Evolutionary conservation across 2,329 filamentous ascomycete species (phyloP), one percentile per base, ranked within the genome.

Genomic region (Calonectria honghensis): DNA sequence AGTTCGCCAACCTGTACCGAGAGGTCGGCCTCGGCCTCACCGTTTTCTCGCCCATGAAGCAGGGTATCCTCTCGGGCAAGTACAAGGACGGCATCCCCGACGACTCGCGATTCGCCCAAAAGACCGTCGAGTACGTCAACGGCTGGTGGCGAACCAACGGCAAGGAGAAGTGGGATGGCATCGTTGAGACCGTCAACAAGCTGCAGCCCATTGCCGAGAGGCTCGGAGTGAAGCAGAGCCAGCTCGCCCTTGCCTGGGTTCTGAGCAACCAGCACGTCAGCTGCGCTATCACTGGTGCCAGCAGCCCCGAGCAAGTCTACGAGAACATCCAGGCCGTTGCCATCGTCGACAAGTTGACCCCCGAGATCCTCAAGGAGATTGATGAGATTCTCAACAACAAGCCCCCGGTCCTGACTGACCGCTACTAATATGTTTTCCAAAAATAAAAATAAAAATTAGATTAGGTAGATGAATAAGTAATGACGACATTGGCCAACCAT

Each of bases 21-120:
- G 88, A 92, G 74, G 85, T 89, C 70, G 90, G 91, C 9, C 86
- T 92, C 1, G 92, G 92, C 4, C 85, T 93, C 50, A 94, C 92
- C 16, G 89, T 90, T 73, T 94, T 90, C 84, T 91, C 89, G 3
- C 93, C 92, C 2, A 84, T 94, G 80, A 82, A 82, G 57, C 81
- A 84, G 66, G 92, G 92, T 27, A 87, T 94, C 74, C 85, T 94
- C 75, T 91, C 91, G 0, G 93, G 92, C 61, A 94, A 94, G 84
- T 94, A 94, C 85, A 92, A 91, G 82, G 85, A 92, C 78, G 91
- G 90, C 35, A 90, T 93, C 51, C 91, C 91, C 6, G 85, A 89
- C 5, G 89, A 89, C 75, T 91, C 90, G n/a, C 87, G 93, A 35
- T 86, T 93, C 73, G 88, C 89, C 16, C 87, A 88, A 78, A 88